phyloP scores from a whole-genome alignment of 495 filamentous ascomycete species.

The Astrothelium macrocarpum region DNA sequence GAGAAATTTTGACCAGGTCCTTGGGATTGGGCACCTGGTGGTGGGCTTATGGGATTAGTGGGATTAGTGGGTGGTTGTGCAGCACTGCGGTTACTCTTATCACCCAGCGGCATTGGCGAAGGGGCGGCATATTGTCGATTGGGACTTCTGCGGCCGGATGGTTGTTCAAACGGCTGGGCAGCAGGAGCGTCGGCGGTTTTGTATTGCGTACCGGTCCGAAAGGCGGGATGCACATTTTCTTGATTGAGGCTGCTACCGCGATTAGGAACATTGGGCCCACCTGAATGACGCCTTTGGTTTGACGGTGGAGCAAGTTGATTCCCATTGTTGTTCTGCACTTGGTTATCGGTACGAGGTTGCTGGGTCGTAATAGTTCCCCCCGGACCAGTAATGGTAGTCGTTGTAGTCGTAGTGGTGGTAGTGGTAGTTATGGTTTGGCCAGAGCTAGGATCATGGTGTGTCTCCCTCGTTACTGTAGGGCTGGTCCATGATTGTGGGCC shows the following conservation, averaged over 20 bases:
- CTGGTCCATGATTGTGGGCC: slow-evolving; percentile 2
- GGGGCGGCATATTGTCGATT: slow-evolving; percentile 2
- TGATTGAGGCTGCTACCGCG: slow-evolving; percentile 3
- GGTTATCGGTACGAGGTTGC: neutral
- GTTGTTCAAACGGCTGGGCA: neutral
- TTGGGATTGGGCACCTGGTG: neutral
- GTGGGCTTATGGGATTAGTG: neutral
- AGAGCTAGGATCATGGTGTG: neutral
- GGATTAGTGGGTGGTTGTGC: neutral
- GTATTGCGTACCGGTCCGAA: neutral
- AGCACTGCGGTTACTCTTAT: neutral
- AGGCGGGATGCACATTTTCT: slow-evolving; percentile 1
- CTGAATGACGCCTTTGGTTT: neutral
- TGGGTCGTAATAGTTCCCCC: neutral
- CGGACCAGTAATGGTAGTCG: neutral
- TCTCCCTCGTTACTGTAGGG: neutral
- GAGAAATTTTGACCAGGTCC: neutral
- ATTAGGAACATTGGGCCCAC: neutral
- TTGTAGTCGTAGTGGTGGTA: neutral
- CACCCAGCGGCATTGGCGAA: neutral
- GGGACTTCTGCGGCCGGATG: neutral
- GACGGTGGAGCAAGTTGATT: neutral
- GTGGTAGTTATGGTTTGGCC: neutral
- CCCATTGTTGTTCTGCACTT: neutral
- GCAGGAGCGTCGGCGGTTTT: slow-evolving; percentile 1